Evolutionary conservation across 129 eudicot genomes (phyloP), one percentile per base, ranked within the genome.

Genomic region (Flaveria linearis): DNA sequence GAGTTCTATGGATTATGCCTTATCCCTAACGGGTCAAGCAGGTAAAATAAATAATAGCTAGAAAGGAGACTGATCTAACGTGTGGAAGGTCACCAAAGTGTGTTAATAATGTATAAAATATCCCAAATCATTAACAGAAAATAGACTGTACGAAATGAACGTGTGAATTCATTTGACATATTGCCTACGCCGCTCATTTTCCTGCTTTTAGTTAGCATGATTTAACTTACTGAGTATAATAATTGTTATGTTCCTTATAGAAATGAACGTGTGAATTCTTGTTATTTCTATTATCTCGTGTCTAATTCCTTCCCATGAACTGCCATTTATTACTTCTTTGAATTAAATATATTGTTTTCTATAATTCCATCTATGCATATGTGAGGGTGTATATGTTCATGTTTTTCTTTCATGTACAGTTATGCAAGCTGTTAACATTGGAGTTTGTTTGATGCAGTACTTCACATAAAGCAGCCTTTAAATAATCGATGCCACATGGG

Each of bases 401-500:
- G 81, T 56, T 11, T 23, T 42, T 68, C 4, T 56, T 50, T 13
- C 47, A 56, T 1, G 42, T 68, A 36, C 78, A 14, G 18, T 36
- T 56, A 41, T 43, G 58, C 65, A 43, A 9, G 47, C 67, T 74
- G 75, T 68, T 76, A 51, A 76, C 63, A 47, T 26, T 47, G 46
- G 64, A 52, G 56, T 47, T 81, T 68, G 45, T 70, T 60, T 81
- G 63, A 1, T 86, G 87, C 68, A 92, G 98, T 90, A 78, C 74
- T 90, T 74, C 90, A 92, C 64, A 60, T 86, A 60, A 73, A 28
- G 76, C 81, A 78, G 73, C 94, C 98, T 73, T 76, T 92, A 64
- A 92, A 83, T 81, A 13, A 72, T 67, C 91, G 85, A 51, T 92
- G 98, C 85, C 98, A 92, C 88, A 83, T 88, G 92, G 78, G 87